A percentile compares a stretch with the other conserved stretches of the same genome.
Conservation (phyloP, 2,329 filamentous ascomycete species). For the Aureobasidium pullulans region DNA sequence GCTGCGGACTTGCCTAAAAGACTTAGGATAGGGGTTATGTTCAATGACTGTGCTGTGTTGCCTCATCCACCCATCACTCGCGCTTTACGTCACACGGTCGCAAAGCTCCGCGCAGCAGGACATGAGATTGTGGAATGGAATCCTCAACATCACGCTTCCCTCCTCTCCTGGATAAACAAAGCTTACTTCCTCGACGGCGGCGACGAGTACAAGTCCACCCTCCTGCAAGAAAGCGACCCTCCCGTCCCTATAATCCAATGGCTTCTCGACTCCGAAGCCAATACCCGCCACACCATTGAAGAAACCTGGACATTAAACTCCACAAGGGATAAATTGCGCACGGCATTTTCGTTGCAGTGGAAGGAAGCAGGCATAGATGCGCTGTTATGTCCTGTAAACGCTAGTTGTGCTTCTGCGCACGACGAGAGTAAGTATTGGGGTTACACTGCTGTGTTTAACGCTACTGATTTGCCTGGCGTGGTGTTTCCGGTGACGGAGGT, state of each 20-base stretch:
- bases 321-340: constrained; percentile 38
- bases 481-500: constrained; percentile 48
- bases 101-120: constrained; percentile 41
- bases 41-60: constrained; percentile 56
- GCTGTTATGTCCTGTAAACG: constrained; percentile 53
- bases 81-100: constrained; percentile 48
- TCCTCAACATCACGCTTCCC: constrained; percentile 43
- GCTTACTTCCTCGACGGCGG: constrained; percentile 13
- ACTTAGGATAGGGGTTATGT: constrained; percentile 55
- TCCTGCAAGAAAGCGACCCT: neutral
- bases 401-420: constrained; percentile 48
- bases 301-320: constrained; percentile 15
- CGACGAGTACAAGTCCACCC: neutral
- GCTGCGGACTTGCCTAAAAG: constrained; percentile 26
- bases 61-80: constrained; percentile 60
- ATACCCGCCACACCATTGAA: neutral
- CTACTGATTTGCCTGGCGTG: constrained; percentile 56
- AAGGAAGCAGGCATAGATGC: constrained; percentile 45
- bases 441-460: constrained; percentile 54
- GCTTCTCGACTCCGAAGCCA: neutral
- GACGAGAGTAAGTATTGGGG: constrained; percentile 53
- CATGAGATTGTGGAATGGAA: constrained; percentile 52
- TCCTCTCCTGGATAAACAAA: constrained; percentile 9
- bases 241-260: constrained; percentile 7
- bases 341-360: constrained; percentile 41